phyloP scores from a whole-genome alignment of 1,284 basidiomycete genomes.

The Cutaneotrichosporon sp. region DNA sequence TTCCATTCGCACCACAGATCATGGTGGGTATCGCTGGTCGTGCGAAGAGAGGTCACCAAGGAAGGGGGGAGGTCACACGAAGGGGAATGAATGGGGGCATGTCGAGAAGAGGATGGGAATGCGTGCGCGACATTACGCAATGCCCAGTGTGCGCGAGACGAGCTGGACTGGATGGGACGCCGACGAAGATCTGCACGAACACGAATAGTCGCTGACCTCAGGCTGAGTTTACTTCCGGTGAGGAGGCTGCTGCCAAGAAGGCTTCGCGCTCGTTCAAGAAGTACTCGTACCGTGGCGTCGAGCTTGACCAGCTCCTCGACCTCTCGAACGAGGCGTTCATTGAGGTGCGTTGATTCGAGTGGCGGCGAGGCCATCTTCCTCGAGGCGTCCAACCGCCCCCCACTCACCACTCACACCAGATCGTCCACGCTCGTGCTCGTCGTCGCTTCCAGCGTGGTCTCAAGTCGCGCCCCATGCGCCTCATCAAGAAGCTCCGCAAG shows the following conservation, averaged over 20 bases:
- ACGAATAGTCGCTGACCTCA: constrained; percentile 10
- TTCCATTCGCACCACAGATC: constrained; percentile 10
- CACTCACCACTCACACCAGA: constrained; percentile 55
- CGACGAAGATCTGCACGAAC: not conserved
- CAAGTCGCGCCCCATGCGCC: constrained; percentile 96
- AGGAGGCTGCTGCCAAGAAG: constrained; percentile 89
- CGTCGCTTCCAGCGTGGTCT: constrained; percentile 98
- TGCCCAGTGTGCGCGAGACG: not conserved
- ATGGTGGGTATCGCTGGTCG: constrained; percentile 13
- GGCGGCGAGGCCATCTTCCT: not conserved
- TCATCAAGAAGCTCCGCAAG: constrained; percentile 99
- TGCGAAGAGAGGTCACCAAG: not conserved
- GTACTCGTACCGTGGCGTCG: constrained; percentile 96
- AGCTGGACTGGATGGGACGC: not conserved
- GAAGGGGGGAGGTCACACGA: not conserved
- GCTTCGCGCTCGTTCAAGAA: constrained; percentile 98
- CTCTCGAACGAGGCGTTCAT: constrained; percentile 84
- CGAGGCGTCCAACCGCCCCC: not conserved
- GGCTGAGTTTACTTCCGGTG: constrained; percentile 71
- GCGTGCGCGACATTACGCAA: not conserved
- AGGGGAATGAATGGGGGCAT: not conserved
- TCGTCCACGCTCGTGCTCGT: constrained; percentile 98
- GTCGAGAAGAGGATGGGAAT: not conserved
- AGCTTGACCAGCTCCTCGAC: constrained; percentile 96
- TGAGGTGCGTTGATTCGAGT: constrained; percentile 40